These are phyloP conservation scores for Coemansia sp. DNA, from an alignment of 192 early-diverging fungal genomes.

Conservation along the genomic window DNA sequence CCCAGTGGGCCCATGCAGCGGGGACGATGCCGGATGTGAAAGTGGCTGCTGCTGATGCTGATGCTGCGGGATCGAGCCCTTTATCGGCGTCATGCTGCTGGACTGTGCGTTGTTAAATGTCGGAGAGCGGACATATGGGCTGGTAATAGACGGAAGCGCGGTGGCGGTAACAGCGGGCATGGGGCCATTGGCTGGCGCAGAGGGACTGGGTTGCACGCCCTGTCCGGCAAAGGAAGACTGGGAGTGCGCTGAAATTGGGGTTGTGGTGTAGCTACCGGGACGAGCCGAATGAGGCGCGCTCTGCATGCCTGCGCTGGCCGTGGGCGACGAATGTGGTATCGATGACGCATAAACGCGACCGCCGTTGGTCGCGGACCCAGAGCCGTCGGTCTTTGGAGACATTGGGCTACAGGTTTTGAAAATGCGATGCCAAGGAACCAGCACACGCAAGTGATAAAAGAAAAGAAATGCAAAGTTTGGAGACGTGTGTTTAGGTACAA, in stretches of 20 bases:
- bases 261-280: slow-evolving; percentile 24
- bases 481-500: too few species aligned
- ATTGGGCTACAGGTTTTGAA: slow-evolving; percentile 27
- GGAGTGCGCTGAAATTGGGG: slow-evolving; percentile 33
- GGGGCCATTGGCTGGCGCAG: slow-evolving; percentile 1
- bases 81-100: slow-evolving; percentile 27
- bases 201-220: slow-evolving; percentile 19
- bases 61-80: slow-evolving; percentile 4
- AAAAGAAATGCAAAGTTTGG: background rate
- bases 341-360: slow-evolving; percentile 36
- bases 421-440: background rate
- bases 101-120: slow-evolving; percentile 27
- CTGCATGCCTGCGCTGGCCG: slow-evolving; percentile 13
- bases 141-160: slow-evolving; percentile 29
- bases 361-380: slow-evolving; percentile 15
- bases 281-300: slow-evolving; percentile 37
- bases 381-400: slow-evolving; percentile 45
- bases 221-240: slow-evolving; percentile 24
- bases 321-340: slow-evolving; percentile 37
- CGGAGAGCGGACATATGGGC: slow-evolving; percentile 42
- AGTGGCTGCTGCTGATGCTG: slow-evolving; percentile 20
- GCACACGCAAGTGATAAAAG: too few species aligned
- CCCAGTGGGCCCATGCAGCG: slow-evolving; percentile 18
- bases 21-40: slow-evolving; percentile 29
- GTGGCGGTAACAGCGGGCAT: background rate